Conservation (phyloP, 2,329 filamentous ascomycete species). For the Fusarium nodosum region DNA sequence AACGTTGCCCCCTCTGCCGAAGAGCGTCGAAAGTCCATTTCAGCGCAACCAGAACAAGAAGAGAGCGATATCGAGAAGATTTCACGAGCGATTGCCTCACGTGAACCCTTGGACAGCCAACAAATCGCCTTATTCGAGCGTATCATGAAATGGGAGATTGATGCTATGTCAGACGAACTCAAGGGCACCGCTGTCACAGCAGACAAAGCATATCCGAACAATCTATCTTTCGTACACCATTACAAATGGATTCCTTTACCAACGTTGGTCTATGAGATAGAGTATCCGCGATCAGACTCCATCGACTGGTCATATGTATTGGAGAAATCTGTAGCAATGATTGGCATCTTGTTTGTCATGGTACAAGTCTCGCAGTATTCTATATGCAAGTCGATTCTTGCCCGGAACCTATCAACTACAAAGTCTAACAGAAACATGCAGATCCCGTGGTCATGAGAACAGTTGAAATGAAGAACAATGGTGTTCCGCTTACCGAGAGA, state of each 20-base stretch:
- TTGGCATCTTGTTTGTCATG: constrained; percentile 83
- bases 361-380: constrained; percentile 81
- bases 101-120: constrained; percentile 69
- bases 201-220: constrained; percentile 73
- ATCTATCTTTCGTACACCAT: constrained; percentile 74
- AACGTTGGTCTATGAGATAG: constrained; percentile 82
- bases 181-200: constrained; percentile 69
- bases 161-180: constrained; percentile 73
- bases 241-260: constrained; percentile 81
- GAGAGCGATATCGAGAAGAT: constrained; percentile 70
- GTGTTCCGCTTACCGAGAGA: constrained; percentile 70
- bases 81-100: constrained; percentile 71
- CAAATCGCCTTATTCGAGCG: constrained; percentile 74
- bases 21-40: constrained; percentile 60
- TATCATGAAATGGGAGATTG: constrained; percentile 77
- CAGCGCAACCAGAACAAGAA: constrained; percentile 55
- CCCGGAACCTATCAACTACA: background rate
- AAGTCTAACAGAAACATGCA: constrained; percentile 37
- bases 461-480: constrained; percentile 75
- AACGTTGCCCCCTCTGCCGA: constrained; percentile 57
- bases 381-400: constrained; percentile 64
- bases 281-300: constrained; percentile 76
- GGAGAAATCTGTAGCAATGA: constrained; percentile 77
- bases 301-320: constrained; percentile 82
- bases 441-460: constrained; percentile 78